A percentile compares a stretch with the other conserved stretches of the same genome.
Evolutionary conservation across 176 grass and related monocot genomes (phyloP).

Genomic region (Carex parvula): DNA sequence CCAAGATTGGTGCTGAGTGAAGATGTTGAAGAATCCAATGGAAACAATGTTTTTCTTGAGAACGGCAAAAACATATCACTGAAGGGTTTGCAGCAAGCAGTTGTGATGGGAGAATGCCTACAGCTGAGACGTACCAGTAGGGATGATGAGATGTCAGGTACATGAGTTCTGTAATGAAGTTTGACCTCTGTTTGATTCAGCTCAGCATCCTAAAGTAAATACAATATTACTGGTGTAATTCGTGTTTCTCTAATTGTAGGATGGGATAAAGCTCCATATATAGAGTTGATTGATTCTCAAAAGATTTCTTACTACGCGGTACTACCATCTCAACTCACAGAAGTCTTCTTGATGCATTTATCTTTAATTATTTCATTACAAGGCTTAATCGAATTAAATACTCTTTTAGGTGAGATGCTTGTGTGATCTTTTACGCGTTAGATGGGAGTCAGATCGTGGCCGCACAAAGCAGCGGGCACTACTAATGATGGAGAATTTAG

Average conservation of each 20-base stretch:
- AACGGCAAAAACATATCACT: constrained; percentile 39
- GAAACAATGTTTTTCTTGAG: constrained; percentile 32
- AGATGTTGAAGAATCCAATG: constrained; percentile 30
- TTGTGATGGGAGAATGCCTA: constrained; percentile 77
- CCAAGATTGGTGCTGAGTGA: constrained; percentile 54
- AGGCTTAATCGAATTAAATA: neutral
- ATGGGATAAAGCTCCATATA: constrained; percentile 95
- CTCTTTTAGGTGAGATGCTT: constrained; percentile 65
- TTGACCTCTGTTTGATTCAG: neutral
- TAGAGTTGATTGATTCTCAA: constrained; percentile 91
- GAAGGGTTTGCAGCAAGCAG: constrained; percentile 63
- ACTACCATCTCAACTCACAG: constrained; percentile 24
- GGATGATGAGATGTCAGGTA: too few species aligned
- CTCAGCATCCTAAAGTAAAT: neutral
- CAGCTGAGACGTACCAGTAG: constrained; percentile 53
- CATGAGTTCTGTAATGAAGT: too few species aligned
- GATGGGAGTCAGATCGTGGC: constrained; percentile 77
- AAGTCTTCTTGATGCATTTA: constrained; percentile 20
- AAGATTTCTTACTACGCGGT: constrained; percentile 53
- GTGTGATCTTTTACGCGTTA: constrained; percentile 79
- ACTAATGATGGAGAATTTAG: constrained; percentile 90
- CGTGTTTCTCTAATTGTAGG: constrained; percentile 44
- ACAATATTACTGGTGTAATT: neutral
- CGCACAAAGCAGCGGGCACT: constrained; percentile 88
- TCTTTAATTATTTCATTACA: constrained; percentile 23